Evolutionary conservation across 2,329 filamentous ascomycete genomes (phyloP).

Genomic region (Trichothecium sympodiale): DNA sequence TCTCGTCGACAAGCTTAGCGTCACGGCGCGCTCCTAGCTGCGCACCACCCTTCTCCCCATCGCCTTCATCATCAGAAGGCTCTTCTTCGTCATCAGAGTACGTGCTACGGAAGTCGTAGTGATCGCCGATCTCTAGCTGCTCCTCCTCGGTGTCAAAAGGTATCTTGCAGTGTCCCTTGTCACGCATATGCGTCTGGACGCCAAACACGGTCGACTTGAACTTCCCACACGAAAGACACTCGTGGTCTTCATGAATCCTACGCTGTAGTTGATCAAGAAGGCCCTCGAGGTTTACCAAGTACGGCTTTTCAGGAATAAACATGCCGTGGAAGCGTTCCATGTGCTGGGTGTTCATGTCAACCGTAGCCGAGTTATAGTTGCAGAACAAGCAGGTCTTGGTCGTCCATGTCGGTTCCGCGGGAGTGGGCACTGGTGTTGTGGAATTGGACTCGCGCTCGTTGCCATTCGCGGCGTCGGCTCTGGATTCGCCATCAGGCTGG

Average conservation of each 20-base stretch:
- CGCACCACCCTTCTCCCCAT: constrained; percentile 47
- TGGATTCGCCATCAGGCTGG: constrained; percentile 27
- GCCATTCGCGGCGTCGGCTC: constrained; percentile 30
- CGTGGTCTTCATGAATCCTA: constrained; percentile 68
- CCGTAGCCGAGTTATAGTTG: constrained; percentile 68
- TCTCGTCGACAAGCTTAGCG: constrained; percentile 36
- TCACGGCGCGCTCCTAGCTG: constrained; percentile 56
- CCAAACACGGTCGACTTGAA: constrained; percentile 66
- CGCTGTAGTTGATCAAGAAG: constrained; percentile 67
- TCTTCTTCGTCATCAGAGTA: constrained; percentile 72
- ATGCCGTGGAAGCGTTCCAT: constrained; percentile 92
- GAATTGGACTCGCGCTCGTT: constrained; percentile 32
- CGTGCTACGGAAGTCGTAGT: constrained; percentile 92
- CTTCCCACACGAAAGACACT: constrained; percentile 85
- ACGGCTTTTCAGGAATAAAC: constrained; percentile 86
- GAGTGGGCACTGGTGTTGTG: constrained; percentile 23
- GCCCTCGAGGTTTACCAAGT: constrained; percentile 71
- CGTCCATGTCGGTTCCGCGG: constrained; percentile 27
- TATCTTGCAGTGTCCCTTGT: constrained; percentile 94
- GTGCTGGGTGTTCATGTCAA: constrained; percentile 69
- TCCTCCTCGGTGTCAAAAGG: constrained; percentile 81
- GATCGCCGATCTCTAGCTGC: constrained; percentile 88
- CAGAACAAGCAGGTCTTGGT: constrained; percentile 73
- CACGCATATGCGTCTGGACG: constrained; percentile 92
- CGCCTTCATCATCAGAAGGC: constrained; percentile 37